Evolutionary conservation across 2,329 filamentous ascomycete species (phyloP).

Genomic region (Furcasterigmium furcatum): DNA sequence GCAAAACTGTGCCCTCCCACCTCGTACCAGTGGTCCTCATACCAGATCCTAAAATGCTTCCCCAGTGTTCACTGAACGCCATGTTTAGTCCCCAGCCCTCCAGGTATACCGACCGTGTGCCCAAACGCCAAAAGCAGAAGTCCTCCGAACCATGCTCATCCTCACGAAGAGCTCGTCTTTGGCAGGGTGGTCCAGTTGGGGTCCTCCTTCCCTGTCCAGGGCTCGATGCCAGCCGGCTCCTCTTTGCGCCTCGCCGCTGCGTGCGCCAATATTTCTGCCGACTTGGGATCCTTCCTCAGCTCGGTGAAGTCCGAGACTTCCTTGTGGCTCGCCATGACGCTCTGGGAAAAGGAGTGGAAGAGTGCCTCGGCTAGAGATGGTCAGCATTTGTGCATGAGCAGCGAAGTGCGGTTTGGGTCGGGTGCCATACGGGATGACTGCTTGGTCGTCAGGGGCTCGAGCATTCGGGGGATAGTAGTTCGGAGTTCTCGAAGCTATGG

Average conservation of each 20-base stretch:
- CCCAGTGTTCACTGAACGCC: too few relatives aligned
- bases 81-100: too few relatives aligned
- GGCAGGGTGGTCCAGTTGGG: constrained; percentile 45
- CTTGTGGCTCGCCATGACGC: constrained; percentile 41
- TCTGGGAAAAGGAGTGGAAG: constrained; percentile 43
- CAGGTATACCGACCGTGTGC: too few relatives aligned
- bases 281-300: constrained; percentile 42
- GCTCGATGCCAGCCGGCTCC: constrained; percentile 53
- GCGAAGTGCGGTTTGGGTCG: neutral
- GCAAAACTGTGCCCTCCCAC: too few relatives aligned
- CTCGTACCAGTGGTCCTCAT: too few relatives aligned
- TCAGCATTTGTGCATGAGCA: neutral
- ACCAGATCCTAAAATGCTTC: too few relatives aligned
- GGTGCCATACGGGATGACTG: constrained; percentile 45
- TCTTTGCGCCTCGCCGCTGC: constrained; percentile 50
- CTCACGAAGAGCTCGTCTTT: constrained; percentile 2
- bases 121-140: too few relatives aligned
- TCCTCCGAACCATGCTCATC: too few relatives aligned
- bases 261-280: constrained; percentile 46
- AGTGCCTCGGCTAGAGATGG: constrained; percentile 42
- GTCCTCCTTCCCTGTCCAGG: constrained; percentile 57
- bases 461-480: constrained; percentile 45
- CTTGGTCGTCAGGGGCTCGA: constrained; percentile 47
- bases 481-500: constrained; percentile 42
- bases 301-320: constrained; percentile 51